These are phyloP conservation scores for Kwoniella europaea DNA, from an alignment of 768 basidiomycete genomes.

Conservation along the genomic window DNA sequence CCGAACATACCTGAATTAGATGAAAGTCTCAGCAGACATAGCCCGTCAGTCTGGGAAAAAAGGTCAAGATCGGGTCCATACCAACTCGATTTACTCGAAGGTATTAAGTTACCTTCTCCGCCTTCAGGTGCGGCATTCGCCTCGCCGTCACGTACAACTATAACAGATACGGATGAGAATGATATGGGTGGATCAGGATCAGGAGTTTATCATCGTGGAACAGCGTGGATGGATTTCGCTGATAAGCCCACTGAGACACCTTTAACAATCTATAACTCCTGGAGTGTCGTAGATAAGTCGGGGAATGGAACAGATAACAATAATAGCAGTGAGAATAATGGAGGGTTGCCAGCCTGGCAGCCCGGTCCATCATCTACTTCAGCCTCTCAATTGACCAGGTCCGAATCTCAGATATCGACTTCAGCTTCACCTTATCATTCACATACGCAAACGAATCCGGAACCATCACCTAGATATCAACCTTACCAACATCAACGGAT, in stretches of 20 bases:
- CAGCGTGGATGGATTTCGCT: slow-evolving; percentile 16
- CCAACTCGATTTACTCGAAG: slow-evolving; percentile 8
- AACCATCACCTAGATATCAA: slow-evolving; percentile 12
- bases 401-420: background rate
- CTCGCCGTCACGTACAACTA: background rate
- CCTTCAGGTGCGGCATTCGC: background rate
- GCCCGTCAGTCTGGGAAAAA: slow-evolving; percentile 6
- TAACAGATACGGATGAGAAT: background rate
- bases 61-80: slow-evolving; percentile 7
- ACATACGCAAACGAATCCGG: background rate
- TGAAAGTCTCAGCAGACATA: background rate
- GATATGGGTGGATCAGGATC: background rate
- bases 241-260: background rate
- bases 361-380: slow-evolving; percentile 11
- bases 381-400: background rate
- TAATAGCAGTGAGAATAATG: background rate
- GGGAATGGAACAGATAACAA: background rate
- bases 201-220: background rate
- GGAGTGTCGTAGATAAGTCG: background rate
- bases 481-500: slow-evolving; percentile 6
- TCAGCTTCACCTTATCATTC: slow-evolving; percentile 12
- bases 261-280: background rate
- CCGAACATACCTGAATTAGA: background rate
- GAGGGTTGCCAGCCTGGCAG: slow-evolving; percentile 7
- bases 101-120: slow-evolving; percentile 4